Evolutionary conservation across 306 rosid species (phyloP), one percentile per base, ranked within the genome.

Genomic region (Heteromeles arbutifolia): DNA sequence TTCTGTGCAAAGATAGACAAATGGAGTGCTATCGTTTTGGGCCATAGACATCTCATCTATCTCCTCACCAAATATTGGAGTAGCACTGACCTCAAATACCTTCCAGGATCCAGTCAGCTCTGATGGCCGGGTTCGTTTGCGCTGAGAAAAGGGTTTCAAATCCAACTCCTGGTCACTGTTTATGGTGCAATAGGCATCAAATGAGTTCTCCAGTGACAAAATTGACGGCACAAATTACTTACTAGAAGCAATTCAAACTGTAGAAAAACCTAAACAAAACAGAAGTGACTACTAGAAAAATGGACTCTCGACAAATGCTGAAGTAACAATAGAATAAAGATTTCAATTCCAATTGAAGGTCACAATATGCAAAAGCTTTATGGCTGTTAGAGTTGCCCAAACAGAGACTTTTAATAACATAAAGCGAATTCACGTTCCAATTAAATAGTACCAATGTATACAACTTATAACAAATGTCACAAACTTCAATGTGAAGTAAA

Each of bases 21-120:
- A 88, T 0, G 87, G 86, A 32, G 81, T 44, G 11, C n/a, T 70
- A 1, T 65, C 69, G 22, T 75, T 65, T 68, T 78, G 86, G 66
- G 82, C 91, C 13, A 3, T 32, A 1, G 0, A 45, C 11, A 63
- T 56, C 57, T 85, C 88, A 17, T 92, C 97, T 6, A 71, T 34
- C 41, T 84, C 94, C 37, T 91, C 97, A 0, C 82, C 87, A 24
- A 81, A 90, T 17, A 92, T 80, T 1, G 98, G 98, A 31, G 92
- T 95, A 1, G 92, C 96, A 22, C 93, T 87, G 37, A 95, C 87
- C 80, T 95, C 96, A 24, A 90, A 95, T 67, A 90, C 96, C 86
- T 92, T 95, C 98, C 98, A 95, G 4, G 93, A 90, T 26, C 98
- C 98, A 10, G 81, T 73, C 68, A 95, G 82, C 81, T 95, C 96